Percentiles rank a stretch among this genome's conserved stretches.
Conservation (phyloP, 768 basidiomycete species). For the Russula earlei region DNA sequence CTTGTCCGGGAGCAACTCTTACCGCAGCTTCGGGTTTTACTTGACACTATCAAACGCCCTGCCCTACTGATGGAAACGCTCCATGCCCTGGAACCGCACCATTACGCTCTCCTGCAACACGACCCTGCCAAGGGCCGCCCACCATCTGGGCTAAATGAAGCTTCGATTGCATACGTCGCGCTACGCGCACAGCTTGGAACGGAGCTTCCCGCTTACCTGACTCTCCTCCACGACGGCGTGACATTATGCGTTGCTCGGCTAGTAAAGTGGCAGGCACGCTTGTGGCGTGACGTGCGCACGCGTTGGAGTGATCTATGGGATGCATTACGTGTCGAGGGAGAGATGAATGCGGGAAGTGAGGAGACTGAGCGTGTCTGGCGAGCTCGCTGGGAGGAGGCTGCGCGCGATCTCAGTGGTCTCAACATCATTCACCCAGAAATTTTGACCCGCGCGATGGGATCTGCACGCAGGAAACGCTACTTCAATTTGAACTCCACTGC, state of each 20-base stretch:
- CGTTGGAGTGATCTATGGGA: conserved; percentile 82
- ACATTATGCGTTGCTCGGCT: conserved; percentile 42
- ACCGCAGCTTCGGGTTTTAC: conserved; percentile 46
- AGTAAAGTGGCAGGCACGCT: conserved; percentile 46
- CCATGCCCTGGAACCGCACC: conserved; percentile 62
- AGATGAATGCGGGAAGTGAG: conserved; percentile 45
- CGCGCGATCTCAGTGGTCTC: conserved; percentile 35
- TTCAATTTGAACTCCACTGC: too few species aligned
- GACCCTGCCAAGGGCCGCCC: conserved; percentile 58
- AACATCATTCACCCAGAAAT: conserved; percentile 31
- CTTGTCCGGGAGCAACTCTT: conserved; percentile 46
- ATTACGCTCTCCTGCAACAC: conserved; percentile 59
- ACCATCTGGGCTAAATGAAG: conserved; percentile 54
- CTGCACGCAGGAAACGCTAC: conserved; percentile 12
- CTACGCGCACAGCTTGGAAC: conserved; percentile 60
- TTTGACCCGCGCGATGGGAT: conserved; percentile 17
- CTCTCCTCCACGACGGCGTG: conserved; percentile 51
- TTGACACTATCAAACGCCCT: conserved; percentile 52
- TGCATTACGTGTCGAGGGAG: conserved; percentile 32
- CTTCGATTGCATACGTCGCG: conserved; percentile 69
- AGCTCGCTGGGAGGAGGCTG: conserved; percentile 58
- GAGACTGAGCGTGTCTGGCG: conserved; percentile 71
- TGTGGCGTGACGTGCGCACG: conserved; percentile 51
- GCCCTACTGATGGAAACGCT: conserved; percentile 60
- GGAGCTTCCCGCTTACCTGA: conserved; percentile 61